Evolutionary conservation across 176 grass and related monocot species (phyloP), one percentile per base, ranked within the genome.

Genomic region (Tillandsia leiboldiana): DNA sequence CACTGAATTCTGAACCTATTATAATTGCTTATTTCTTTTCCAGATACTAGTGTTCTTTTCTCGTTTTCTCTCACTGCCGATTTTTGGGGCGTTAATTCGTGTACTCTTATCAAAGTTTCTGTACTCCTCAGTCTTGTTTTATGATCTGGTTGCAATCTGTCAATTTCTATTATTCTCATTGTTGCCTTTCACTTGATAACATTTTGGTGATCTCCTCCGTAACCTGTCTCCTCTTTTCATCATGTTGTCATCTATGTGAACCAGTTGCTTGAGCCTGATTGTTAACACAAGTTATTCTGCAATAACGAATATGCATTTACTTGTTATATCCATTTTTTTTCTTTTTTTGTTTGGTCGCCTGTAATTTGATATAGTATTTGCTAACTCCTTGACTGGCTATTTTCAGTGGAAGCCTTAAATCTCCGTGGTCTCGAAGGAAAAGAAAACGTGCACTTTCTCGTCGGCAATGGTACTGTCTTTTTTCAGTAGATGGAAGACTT

Each of bases 361-460:
- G 50, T 69, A 13, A 66, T 49, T 70, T 54, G 49, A 27, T 51
- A 20, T 76, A 20, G 48, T 69, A 61, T 77, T 70, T 81, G 6
- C 47, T 84, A 28, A 81, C 68, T 72, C 11, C 2, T 51, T 68
- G 50, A 12, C 12, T 20, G 75, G 69, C 48, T 52, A 57, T 64
- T 90, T 57, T 64, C 56, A 99, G 94, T 61, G 94, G 89, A 72
- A 77, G 84, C 69, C 87, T 90, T 79, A 99, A 99, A 83, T 99
- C 94, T 77, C 94, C 94, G 78, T 99, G 94, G 94, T 93, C 94
- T 66, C 69, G 87, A 75, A 82, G 87, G 71, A 99, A 99, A 99
- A 86, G 89, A 84, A 90, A 87, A 77, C 57, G 49, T 23, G 82
- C 69, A 73, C 84, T 99, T 81, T 90, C 89, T 75, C 74, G 82